Conservation (phyloP, 2,329 filamentous ascomycete species). For the Bipolaris gigantea region DNA sequence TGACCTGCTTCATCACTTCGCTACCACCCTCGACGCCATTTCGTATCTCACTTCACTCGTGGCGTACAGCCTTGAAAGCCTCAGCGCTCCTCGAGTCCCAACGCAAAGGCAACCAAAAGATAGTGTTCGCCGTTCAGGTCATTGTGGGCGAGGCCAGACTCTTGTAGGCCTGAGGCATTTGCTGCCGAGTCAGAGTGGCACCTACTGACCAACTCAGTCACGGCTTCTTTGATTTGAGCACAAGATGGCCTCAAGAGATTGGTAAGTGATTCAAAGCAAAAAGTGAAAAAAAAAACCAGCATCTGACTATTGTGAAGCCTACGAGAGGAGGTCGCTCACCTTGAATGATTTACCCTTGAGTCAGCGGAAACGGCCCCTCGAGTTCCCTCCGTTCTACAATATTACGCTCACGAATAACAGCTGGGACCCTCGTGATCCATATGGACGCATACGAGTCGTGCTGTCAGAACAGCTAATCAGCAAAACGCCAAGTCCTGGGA, state of each 20-base stretch:
- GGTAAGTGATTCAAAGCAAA: constrained; percentile 14
- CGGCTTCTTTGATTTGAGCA: constrained; percentile 29
- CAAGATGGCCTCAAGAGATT: constrained; percentile 40
- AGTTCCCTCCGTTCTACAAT: constrained; percentile 72
- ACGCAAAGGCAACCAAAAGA: constrained; percentile 27
- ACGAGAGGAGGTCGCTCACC: constrained; percentile 29
- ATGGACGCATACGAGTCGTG: constrained; percentile 75
- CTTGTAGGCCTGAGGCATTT: constrained; percentile 28
- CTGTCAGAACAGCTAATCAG: constrained; percentile 70
- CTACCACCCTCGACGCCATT: constrained; percentile 34
- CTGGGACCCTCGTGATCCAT: constrained; percentile 71
- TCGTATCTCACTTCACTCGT: constrained; percentile 43
- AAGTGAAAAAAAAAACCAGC: no score
- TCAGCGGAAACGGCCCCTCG: constrained; percentile 57
- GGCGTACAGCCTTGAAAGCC: constrained; percentile 29
- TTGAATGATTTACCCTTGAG: constrained; percentile 54
- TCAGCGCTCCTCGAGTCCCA: constrained; percentile 32
- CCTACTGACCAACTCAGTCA: constrained; percentile 30
- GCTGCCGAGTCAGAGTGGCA: constrained; percentile 14
- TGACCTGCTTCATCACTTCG: constrained; percentile 37
- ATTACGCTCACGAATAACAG: constrained; percentile 69
- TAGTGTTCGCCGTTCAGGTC: constrained; percentile 35
- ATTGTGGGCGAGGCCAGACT: constrained; percentile 33
- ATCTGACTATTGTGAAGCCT: constrained; percentile 17
- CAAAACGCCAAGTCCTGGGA: constrained; percentile 21